Conservation (phyloP, 1,284 basidiomycete species). For the Marasmius tenuissimus region DNA sequence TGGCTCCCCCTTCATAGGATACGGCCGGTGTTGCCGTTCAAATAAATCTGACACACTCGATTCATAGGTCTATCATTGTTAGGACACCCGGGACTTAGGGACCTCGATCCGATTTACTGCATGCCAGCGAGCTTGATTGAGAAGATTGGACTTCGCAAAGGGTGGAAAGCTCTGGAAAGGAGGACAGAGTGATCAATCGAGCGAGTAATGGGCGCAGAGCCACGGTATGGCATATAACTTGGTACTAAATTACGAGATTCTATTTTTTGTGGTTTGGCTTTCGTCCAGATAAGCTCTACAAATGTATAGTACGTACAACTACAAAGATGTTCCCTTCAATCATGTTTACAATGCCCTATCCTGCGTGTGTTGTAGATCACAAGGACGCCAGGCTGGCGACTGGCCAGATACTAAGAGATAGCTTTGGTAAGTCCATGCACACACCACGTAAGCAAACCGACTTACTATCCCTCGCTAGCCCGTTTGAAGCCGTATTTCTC, state of each 20-base stretch:
- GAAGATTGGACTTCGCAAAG: slow-evolving; percentile 63
- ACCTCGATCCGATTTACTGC: slow-evolving; percentile 94
- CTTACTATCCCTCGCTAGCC: slow-evolving; percentile 70
- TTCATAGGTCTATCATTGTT: slow-evolving; percentile 79
- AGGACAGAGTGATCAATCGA: slow-evolving; percentile 7
- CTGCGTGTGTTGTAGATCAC: slow-evolving; percentile 18
- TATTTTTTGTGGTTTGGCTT: not conserved
- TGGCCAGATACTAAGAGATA: slow-evolving; percentile 45
- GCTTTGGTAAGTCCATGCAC: not conserved
- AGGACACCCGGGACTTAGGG: slow-evolving; percentile 82
- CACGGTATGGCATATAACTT: not conserved
- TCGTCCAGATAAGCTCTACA: not conserved
- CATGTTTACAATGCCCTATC: slow-evolving; percentile 5
- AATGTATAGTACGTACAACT: not conserved
- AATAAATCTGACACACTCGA: not conserved
- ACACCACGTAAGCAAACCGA: slow-evolving; percentile 20
- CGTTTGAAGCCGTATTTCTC: slow-evolving; percentile 79
- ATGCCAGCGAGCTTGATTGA: slow-evolving; percentile 86
- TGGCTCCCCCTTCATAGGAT: not conserved
- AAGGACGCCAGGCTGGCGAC: slow-evolving; percentile 46
- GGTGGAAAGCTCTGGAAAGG: slow-evolving; percentile 60
- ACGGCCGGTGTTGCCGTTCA: not conserved
- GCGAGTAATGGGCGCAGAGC: not conserved
- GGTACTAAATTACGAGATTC: no score
- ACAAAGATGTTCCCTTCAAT: not conserved